Evolutionary conservation across 129 eudicot species (phyloP).

Genomic region (Mikania micrantha): DNA sequence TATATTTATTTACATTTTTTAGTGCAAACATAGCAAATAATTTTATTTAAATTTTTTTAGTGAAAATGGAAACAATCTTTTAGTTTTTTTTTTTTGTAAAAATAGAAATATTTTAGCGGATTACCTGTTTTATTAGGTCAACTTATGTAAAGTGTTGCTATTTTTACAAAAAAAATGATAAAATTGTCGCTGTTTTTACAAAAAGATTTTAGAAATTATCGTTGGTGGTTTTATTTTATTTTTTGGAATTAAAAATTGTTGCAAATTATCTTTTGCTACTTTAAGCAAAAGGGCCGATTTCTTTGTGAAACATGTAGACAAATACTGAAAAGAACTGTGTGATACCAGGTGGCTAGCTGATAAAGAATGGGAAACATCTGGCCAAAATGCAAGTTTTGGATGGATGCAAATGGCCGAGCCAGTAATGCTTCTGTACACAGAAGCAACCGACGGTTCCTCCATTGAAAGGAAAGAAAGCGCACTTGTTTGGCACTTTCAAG

Average conservation of each 20-base stretch:
- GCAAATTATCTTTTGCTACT: background rate
- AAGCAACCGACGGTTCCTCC: slow-evolving; percentile 53
- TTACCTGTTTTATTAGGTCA: background rate
- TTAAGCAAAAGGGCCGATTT: background rate
- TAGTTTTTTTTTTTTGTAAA: background rate
- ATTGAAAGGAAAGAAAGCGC: slow-evolving; percentile 57
- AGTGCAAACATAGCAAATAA: background rate
- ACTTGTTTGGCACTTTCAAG: slow-evolving; percentile 50
- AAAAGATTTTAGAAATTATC: background rate
- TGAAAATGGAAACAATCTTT: background rate
- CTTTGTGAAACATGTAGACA: background rate
- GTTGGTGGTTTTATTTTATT: background rate
- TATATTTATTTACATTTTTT: background rate
- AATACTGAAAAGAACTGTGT: slow-evolving; percentile 4
- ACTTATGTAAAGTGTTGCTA: background rate
- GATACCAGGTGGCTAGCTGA: slow-evolving; percentile 37
- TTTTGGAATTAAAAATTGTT: background rate
- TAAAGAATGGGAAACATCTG: slow-evolving; percentile 50
- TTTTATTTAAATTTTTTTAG: background rate
- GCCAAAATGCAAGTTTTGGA: slow-evolving; percentile 31
- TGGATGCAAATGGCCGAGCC: slow-evolving; percentile 68
- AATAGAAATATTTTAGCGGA: background rate
- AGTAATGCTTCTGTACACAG: slow-evolving; percentile 48
- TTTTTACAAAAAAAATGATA: background rate
- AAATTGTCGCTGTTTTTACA: background rate